These are phyloP conservation scores for Gloeopeniophorella convolvens DNA, from an alignment of 768 basidiomycete genomes.

Conservation along the genomic window DNA sequence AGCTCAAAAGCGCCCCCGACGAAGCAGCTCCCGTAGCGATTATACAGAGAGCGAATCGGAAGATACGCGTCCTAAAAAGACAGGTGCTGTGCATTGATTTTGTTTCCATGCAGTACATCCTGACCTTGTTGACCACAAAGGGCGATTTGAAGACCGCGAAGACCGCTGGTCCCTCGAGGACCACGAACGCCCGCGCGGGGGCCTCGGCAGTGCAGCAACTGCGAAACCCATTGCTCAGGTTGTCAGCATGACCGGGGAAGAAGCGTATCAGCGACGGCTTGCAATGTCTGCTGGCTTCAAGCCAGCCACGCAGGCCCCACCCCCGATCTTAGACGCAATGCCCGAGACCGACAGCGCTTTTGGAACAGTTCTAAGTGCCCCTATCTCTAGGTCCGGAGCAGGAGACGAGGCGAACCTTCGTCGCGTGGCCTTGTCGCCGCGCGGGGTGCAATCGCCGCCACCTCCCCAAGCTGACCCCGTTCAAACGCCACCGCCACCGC, in stretches of 20 bases:
- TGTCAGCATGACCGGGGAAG: conserved; percentile 60
- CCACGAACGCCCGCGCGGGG: conserved; percentile 37
- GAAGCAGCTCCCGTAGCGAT: conserved; percentile 55
- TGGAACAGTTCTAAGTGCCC: background rate
- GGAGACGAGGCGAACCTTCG: conserved; percentile 17
- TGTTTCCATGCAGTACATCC: conserved; percentile 2
- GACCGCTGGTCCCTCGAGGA: conserved; percentile 48
- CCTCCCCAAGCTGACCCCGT: conserved; percentile 5
- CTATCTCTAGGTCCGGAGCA: background rate
- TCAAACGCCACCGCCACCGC: conserved; percentile 18
- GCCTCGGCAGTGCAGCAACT: conserved; percentile 22
- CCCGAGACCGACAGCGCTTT: background rate
- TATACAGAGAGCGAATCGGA: conserved; percentile 61
- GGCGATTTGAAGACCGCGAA: conserved; percentile 38
- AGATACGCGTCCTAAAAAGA: conserved; percentile 57
- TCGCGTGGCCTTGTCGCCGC: conserved; percentile 6
- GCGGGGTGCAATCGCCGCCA: background rate
- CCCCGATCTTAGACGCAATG: background rate
- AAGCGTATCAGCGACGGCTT: conserved; percentile 68
- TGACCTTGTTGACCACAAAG: conserved; percentile 24
- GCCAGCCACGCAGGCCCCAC: conserved; percentile 8
- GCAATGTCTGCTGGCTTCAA: conserved; percentile 48
- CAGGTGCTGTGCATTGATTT: conserved; percentile 38
- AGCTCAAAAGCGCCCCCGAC: conserved; percentile 42
- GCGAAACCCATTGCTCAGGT: conserved; percentile 32